phyloP scores from a whole-genome alignment of 805 yeast genomes.

The Peterozyma xylosa region DNA sequence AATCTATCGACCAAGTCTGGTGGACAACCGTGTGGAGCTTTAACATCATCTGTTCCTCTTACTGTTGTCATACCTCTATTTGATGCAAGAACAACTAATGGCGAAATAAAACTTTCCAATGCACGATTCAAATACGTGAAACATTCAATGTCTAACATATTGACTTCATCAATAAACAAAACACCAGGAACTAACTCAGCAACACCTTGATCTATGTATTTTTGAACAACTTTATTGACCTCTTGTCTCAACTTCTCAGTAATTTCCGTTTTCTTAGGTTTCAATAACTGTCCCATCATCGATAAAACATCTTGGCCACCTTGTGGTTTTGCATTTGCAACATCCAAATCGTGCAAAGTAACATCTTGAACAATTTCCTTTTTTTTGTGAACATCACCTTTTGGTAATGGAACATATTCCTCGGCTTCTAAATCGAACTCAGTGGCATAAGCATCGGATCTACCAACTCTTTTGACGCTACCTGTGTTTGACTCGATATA shows the following conservation, averaged over 20 bases:
- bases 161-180: constrained; percentile 94
- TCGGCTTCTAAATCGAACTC: constrained; percentile 98
- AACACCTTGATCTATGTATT: constrained; percentile 95
- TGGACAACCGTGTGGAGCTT: constrained; percentile 95
- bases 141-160: constrained; percentile 96
- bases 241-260: constrained; percentile 92
- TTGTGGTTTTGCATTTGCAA: constrained; percentile 91
- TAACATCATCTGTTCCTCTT: constrained; percentile 80
- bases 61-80: constrained; percentile 91
- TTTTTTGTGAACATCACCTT: constrained; percentile 97
- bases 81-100: constrained; percentile 92
- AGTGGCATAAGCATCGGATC: constrained; percentile 98
- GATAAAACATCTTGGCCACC: constrained; percentile 96
- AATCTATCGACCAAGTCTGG: constrained; percentile 89
- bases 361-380: constrained; percentile 98
- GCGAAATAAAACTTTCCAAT: constrained; percentile 84
- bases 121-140: constrained; percentile 93
- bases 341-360: constrained; percentile 91
- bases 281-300: constrained; percentile 94
- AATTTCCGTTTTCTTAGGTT: constrained; percentile 93
- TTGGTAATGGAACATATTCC: constrained; percentile 96
- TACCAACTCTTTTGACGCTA: constrained; percentile 92
- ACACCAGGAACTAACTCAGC: constrained; percentile 99
- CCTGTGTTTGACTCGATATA: constrained; percentile 98
- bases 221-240: constrained; percentile 91